Evolutionary conservation across 2,329 filamentous ascomycete genomes (phyloP), one percentile per base, ranked within the genome.

Genomic region (Waltergamsia citrina): DNA sequence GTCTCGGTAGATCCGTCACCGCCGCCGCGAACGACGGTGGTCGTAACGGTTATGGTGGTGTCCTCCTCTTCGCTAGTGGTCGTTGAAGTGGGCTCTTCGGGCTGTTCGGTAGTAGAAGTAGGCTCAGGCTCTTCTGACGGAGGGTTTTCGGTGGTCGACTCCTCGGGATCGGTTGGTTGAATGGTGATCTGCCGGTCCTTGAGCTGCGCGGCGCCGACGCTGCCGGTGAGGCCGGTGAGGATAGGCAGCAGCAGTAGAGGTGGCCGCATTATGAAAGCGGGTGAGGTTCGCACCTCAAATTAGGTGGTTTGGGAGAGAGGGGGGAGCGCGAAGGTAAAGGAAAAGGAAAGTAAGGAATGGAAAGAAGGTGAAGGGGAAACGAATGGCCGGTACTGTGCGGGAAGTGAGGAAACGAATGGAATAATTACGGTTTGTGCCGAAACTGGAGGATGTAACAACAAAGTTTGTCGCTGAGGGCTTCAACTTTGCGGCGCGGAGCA

Each of bases 21-120:
- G 22, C 34, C 38, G 18, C 33, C 33, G 26, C 45, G 44, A 19
- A 48, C 53, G 18, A 56, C 48, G 7, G 56, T 58, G n/a, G 34
- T 37, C 10, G 57, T 58, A 16, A 40, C 35, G 12, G 43, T 45
- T 10, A 55, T 37, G 12, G 54, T 54, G 2, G 40, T 47, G 35
- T 58, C 18, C 12, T 30, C 36, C 11, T 21, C 23, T 11, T 22
- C 20, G 18, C 23, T 20, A 26, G 36, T 34, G 4, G 36, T 24
- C 11, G 25, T 34, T 11, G 29, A 10, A 17, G 16, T 12, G 12
- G 29, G 12, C 19, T 20, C 14, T 17, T 18, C 16, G 20, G 4
- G 31, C 32, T 11, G 35, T 34, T 32, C 32, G 19, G 23, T 26
- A n/a, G 25, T 16, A 19, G 27, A 26, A 15, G 26, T 29, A 9